Percentiles rank a stretch among this genome's conserved stretches.
Conservation (phyloP, 1,284 basidiomycete species). For the Peniophora sp. region DNA sequence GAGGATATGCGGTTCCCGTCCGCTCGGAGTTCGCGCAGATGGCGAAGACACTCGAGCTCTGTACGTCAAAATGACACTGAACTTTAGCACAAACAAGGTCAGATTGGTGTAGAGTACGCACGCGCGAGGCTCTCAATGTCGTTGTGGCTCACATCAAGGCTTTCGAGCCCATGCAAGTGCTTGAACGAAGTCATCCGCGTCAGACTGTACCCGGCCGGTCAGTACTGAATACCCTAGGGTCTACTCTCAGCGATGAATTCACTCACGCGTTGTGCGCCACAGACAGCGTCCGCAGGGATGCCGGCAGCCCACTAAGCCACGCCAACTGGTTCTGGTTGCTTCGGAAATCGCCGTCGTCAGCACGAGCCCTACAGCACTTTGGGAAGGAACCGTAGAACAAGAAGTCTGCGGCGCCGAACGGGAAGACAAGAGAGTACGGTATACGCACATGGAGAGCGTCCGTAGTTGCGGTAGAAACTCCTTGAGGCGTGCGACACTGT, state of each 20-base stretch:
- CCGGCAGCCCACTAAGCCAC: conserved; percentile 84
- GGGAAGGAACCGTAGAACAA: not conserved
- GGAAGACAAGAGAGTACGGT: not conserved
- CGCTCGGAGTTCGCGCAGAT: conserved; percentile 83
- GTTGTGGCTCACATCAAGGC: conserved; percentile 88
- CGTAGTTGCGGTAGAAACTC: conserved; percentile 90
- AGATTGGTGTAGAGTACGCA: conserved; percentile 35
- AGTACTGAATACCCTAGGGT: not conserved
- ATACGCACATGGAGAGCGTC: conserved; percentile 68
- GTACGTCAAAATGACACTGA: conserved; percentile 11
- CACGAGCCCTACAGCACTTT: not conserved
- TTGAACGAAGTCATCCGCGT: conserved; percentile 84
- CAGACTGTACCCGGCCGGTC: conserved; percentile 35
- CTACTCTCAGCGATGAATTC: not conserved
- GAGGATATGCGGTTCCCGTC: conserved; percentile 77
- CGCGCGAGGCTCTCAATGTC: conserved; percentile 81
- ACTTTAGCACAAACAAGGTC: conserved; percentile 10
- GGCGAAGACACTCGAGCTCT: conserved; percentile 82
- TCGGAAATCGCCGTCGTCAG: conserved; percentile 7
- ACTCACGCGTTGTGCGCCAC: conserved; percentile 71
- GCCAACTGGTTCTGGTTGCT: conserved; percentile 78
- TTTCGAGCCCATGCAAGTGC: conserved; percentile 82
- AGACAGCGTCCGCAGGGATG: conserved; percentile 71
- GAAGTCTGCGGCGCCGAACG: not conserved
- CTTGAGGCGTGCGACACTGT: conserved; percentile 87